These are phyloP conservation scores for Actinidia polygama DNA, from an alignment of 179 eudicot genomes.

Conservation along the genomic window DNA sequence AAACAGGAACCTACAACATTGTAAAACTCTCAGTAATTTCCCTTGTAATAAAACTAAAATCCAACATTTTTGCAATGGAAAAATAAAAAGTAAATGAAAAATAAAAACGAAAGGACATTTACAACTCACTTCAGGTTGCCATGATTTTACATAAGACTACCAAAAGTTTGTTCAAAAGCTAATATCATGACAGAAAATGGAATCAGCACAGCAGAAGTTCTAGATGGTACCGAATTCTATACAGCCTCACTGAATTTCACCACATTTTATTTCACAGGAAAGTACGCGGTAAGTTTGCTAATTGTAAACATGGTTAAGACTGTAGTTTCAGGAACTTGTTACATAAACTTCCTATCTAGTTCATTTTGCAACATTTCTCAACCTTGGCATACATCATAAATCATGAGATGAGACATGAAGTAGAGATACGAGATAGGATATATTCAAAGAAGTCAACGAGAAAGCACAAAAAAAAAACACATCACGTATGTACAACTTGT, in stretches of 20 bases:
- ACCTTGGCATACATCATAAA: background rate
- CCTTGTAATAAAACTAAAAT: slow-evolving; percentile 1
- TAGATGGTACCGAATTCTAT: slow-evolving; percentile 6
- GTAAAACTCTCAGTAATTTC: slow-evolving; percentile 6
- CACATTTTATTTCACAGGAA: background rate
- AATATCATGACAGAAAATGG: background rate
- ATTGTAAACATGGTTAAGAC: background rate
- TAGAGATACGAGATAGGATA: no score
- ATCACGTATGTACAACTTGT: background rate
- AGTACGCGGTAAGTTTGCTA: background rate
- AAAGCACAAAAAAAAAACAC: background rate
- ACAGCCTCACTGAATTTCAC: background rate
- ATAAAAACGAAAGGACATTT: slow-evolving; percentile 6
- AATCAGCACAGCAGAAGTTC: background rate
- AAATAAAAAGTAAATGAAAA: background rate
- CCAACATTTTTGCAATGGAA: background rate
- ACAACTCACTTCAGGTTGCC: background rate
- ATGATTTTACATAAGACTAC: background rate
- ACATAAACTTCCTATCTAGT: background rate
- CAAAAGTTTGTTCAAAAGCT: background rate
- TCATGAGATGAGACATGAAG: background rate
- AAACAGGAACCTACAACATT: slow-evolving; percentile 70
- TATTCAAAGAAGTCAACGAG: background rate
- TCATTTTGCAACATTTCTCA: background rate
- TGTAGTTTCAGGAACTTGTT: background rate